Conservation (phyloP, 352 stramenopile species). For the Phytophthora pini region DNA sequence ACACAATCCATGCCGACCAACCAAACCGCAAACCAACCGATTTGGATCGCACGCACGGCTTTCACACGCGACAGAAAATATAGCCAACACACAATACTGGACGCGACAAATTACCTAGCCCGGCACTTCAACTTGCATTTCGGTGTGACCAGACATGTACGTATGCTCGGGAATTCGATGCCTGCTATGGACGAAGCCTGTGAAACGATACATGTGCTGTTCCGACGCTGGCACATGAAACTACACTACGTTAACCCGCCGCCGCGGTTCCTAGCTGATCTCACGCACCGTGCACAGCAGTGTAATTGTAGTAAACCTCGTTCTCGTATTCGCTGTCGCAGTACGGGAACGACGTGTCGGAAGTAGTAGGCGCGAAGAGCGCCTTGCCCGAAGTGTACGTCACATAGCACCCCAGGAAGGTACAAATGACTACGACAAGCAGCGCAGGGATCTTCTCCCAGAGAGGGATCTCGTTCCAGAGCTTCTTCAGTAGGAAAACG, state of each 20-base stretch:
- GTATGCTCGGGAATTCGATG: too few relatives aligned
- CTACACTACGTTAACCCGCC: too few relatives aligned
- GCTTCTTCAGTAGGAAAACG: slow-evolving; percentile 43
- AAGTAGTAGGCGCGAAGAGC: slow-evolving; percentile 21
- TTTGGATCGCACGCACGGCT: background rate
- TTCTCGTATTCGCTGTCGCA: slow-evolving; percentile 32
- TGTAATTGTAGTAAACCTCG: slow-evolving; percentile 31
- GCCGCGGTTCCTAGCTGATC: too few relatives aligned
- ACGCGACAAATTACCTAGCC: background rate
- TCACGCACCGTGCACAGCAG: slow-evolving; percentile 18
- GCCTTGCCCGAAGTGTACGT: slow-evolving; percentile 16
- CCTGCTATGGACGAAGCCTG: too few relatives aligned
- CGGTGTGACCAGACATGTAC: too few relatives aligned
- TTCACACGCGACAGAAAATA: slow-evolving; percentile 5
- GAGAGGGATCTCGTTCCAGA: slow-evolving; percentile 26
- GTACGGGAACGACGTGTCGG: slow-evolving; percentile 23
- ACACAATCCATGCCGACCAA: background rate
- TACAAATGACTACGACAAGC: slow-evolving; percentile 17
- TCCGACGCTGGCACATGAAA: too few relatives aligned
- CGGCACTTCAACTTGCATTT: background rate
- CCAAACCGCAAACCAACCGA: background rate
- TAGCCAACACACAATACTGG: background rate
- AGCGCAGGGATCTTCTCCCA: slow-evolving; percentile 23
- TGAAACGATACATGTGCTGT: too few relatives aligned
- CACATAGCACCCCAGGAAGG: slow-evolving; percentile 27